Percentiles rank a stretch among this genome's conserved stretches.
These are phyloP conservation scores for Cinnamomum chago DNA, from an alignment of 164 flowering plant species.

Conservation along the genomic window DNA sequence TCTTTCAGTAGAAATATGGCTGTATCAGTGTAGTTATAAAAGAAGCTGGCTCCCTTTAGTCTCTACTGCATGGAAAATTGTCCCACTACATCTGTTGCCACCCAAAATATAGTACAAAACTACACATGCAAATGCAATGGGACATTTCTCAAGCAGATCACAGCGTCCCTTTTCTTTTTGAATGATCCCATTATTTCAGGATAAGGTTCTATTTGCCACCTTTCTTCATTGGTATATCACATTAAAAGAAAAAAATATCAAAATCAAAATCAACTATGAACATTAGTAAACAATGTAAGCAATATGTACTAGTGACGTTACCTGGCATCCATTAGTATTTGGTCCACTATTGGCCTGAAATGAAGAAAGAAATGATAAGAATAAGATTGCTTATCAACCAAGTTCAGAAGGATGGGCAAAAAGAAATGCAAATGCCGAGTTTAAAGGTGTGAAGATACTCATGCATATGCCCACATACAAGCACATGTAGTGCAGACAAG, in stretches of 20 bases:
- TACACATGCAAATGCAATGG: too few relatives aligned
- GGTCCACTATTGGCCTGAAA: conserved; percentile 97
- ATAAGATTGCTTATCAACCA: not conserved
- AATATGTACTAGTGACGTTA: conserved; percentile 12
- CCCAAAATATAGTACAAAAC: too few relatives aligned
- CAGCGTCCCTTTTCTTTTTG: too few relatives aligned
- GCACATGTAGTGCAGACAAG: not conserved
- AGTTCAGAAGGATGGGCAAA: not conserved
- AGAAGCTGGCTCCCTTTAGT: not conserved
- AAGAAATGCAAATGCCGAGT: too few relatives aligned
- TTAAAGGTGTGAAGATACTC: not conserved
- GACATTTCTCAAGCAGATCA: too few relatives aligned
- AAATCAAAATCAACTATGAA: not conserved
- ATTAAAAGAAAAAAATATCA: not conserved
- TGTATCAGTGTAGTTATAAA: not conserved
- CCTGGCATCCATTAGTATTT: conserved; percentile 93
- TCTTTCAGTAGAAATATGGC: not conserved
- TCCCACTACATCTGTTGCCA: too few relatives aligned
- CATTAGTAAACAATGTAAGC: not conserved
- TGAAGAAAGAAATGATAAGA: conserved; percentile 2
- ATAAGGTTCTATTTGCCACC: too few relatives aligned
- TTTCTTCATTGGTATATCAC: too few relatives aligned
- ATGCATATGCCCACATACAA: not conserved
- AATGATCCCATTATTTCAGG: too few relatives aligned
- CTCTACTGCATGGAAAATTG: too few relatives aligned